Percentiles rank a stretch among this genome's conserved stretches.
These are phyloP conservation scores for Pholiota adiposa DNA, from an alignment of 1,284 basidiomycete genomes.

Conservation along the genomic window DNA sequence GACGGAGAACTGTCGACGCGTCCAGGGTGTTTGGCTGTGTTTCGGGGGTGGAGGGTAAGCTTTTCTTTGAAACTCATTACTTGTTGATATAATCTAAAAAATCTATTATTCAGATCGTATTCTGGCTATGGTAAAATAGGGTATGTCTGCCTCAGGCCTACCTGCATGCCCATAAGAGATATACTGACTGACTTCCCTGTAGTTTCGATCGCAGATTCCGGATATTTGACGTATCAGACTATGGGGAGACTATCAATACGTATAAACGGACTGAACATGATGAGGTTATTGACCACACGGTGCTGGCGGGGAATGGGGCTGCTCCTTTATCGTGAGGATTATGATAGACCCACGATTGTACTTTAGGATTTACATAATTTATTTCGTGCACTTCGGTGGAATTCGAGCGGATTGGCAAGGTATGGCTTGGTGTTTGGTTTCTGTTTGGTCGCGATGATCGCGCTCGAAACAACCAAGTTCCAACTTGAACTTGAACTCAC, in stretches of 20 bases:
- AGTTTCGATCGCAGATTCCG: slow-evolving; percentile 91
- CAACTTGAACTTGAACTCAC: too few species aligned
- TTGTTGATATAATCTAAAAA: too few species aligned
- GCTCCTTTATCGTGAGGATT: slow-evolving; percentile 29
- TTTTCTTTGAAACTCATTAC: slow-evolving; percentile 3
- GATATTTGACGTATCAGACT: slow-evolving; percentile 84
- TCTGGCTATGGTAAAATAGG: slow-evolving; percentile 84
- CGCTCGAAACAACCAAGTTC: too few species aligned
- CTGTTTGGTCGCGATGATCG: too few species aligned
- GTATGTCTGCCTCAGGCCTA: slow-evolving; percentile 44
- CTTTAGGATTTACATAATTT: slow-evolving; percentile 5
- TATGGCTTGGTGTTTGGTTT: too few species aligned
- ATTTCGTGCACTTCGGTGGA: not conserved
- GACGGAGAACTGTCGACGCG: slow-evolving; percentile 86
- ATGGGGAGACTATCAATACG: slow-evolving; percentile 87
- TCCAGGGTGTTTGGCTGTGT: slow-evolving; percentile 90
- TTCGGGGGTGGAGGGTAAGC: slow-evolving; percentile 89
- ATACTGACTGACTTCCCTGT: slow-evolving; percentile 1
- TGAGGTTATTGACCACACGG: slow-evolving; percentile 68
- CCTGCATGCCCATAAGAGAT: not conserved
- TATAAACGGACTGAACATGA: slow-evolving; percentile 87
- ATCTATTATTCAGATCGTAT: slow-evolving; percentile 61
- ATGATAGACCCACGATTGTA: slow-evolving; percentile 15
- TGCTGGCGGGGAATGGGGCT: slow-evolving; percentile 58
- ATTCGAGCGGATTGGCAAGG: too few species aligned